Conservation (phyloP, 352 stramenopile genomes). For the Globisporangium polare region DNA sequence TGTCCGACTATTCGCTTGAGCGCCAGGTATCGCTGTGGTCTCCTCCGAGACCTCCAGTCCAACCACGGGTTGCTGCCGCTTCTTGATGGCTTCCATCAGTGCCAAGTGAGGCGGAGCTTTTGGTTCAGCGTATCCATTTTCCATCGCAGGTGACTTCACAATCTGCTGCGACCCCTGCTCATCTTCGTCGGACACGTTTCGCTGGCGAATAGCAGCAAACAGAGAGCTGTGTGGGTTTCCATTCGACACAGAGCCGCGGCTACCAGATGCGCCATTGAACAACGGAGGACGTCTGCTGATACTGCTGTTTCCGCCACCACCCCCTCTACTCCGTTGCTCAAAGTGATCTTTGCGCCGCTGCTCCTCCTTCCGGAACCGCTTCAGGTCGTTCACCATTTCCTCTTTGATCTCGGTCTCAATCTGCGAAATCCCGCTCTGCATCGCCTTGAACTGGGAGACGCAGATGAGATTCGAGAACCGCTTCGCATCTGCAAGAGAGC, state of each 20-base stretch:
- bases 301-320: neutral
- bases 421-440: conserved; percentile 51
- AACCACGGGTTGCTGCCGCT: neutral
- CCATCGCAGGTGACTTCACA: too few species aligned
- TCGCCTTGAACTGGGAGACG: conserved; percentile 39
- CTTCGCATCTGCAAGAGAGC: conserved; percentile 44
- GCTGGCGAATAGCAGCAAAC: conserved; percentile 29
- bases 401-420: conserved; percentile 69
- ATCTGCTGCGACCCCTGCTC: neutral
- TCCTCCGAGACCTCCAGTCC: neutral
- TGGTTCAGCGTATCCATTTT: neutral
- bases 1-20: neutral
- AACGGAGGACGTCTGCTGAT: conserved; percentile 8
- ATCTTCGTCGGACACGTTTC: conserved; percentile 4
- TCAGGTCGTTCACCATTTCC: conserved; percentile 56
- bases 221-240: conserved; percentile 20
- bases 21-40: too few species aligned
- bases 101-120: neutral
- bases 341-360: conserved; percentile 27
- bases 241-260: neutral
- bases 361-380: conserved; percentile 49
- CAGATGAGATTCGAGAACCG: conserved; percentile 72
- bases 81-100: conserved; percentile 17
- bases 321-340: conserved; percentile 17
- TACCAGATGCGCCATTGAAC: neutral